Conservation (phyloP, 2,329 filamentous ascomycete genomes). For the Dothideomycetes sp. region DNA sequence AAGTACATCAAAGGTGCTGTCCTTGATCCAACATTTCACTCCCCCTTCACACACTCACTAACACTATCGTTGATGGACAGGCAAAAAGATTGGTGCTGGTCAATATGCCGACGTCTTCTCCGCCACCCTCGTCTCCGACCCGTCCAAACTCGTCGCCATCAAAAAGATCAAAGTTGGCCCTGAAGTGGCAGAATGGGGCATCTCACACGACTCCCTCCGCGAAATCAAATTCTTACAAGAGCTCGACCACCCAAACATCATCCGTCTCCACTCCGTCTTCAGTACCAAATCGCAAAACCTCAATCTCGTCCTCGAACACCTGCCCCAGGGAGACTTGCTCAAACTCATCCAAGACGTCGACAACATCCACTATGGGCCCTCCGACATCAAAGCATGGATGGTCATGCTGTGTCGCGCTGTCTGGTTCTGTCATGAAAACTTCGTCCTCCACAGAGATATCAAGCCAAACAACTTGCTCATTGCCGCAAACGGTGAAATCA, state of each 20-base stretch:
- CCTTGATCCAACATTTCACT: not conserved
- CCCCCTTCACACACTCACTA: constrained; percentile 2
- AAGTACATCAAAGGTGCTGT: constrained; percentile 76
- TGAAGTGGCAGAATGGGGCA: constrained; percentile 71
- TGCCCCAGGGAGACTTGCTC: constrained; percentile 88
- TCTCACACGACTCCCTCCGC: constrained; percentile 87
- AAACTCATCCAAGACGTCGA: constrained; percentile 82
- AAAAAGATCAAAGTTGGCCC: constrained; percentile 85
- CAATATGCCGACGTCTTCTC: constrained; percentile 95
- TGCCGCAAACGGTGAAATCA: constrained; percentile 82
- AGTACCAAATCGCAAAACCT: constrained; percentile 94
- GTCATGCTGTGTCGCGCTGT: constrained; percentile 88
- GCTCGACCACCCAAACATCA: constrained; percentile 89
- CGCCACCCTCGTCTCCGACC: constrained; percentile 64
- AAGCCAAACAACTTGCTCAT: constrained; percentile 98
- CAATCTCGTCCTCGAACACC: constrained; percentile 86
- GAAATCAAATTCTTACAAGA: constrained; percentile 95
- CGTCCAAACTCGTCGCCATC: constrained; percentile 70
- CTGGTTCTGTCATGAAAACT: constrained; percentile 95
- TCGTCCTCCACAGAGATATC: constrained; percentile 91
- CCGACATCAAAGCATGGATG: constrained; percentile 98
- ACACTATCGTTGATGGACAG: constrained; percentile 29
- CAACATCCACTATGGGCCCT: constrained; percentile 66
- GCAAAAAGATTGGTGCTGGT: constrained; percentile 86
- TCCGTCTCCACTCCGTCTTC: constrained; percentile 84